Evolutionary conservation across 352 stramenopile genomes (phyloP), one percentile per base, ranked within the genome.

Genomic region (Globisporangium echinulatum): DNA sequence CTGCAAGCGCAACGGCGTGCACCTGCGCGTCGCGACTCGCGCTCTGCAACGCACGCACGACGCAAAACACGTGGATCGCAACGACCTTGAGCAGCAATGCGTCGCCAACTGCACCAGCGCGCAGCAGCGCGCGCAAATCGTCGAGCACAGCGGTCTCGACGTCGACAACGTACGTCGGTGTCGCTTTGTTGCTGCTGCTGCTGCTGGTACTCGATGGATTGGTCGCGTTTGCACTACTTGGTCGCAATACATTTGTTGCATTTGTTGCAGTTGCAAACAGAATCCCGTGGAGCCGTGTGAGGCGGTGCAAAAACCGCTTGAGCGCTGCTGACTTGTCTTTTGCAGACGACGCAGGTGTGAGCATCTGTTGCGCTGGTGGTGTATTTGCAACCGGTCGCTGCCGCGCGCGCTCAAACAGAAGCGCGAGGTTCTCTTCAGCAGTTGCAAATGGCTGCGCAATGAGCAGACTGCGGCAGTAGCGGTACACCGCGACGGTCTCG

Each of bases 401-500:
- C n/a, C 82, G 80, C 56, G 81, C 92, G 17, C 86, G 87, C 53
- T 96, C 87, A 68, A 96, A 97, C 7, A 97, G 71, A 62, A 96
- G 55, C 54, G 77, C 85, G 6, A 97, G 68, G 61, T 97, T 97
- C 53, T 96, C 88, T 54, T 92, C 81, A 0, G 88, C 88, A 0
- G 88, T 96, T 19, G 78, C 73, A 61, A 97, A 97, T 15, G 89
- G 89, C 67, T 90, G 77, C 14, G 75, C 67, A 46, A 90, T 89
- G 46, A 96, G 62, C 47, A 96, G 64, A 64, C 81, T 94, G 58
- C 88, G 82, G 61, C 85, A 96, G 69, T 97, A 97, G 19, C 87
- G 79, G 56, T 96, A 97, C 33, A 97, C 86, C 0, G 89, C 88
- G 33, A 96, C 87, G 4, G 85, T 95, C 72, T 97, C 89, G 4